Evolutionary conservation across 805 yeast species (phyloP).

Genomic region (Hanseniaspora hatyaiensis): DNA sequence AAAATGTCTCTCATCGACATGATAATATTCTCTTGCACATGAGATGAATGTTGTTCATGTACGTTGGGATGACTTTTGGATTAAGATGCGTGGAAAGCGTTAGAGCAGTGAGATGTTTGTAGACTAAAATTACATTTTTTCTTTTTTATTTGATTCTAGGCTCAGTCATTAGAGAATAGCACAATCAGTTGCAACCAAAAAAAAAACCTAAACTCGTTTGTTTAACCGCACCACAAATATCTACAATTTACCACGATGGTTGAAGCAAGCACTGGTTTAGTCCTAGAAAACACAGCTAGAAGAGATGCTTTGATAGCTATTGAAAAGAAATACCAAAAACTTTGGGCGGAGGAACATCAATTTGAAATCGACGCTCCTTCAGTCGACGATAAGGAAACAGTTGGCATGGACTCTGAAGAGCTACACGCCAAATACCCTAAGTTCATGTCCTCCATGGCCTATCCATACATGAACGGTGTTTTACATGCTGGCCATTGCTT

Average conservation of each 20-base stretch:
- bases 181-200: too few species aligned
- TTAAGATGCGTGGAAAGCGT: too few species aligned
- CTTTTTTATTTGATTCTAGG: too few species aligned
- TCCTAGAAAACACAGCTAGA: constrained; percentile 62
- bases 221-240: too few species aligned
- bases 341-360: constrained; percentile 76
- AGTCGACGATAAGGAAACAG: constrained; percentile 44
- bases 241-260: too few species aligned
- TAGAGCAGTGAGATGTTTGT: too few species aligned
- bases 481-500: constrained; percentile 96
- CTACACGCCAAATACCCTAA: constrained; percentile 73
- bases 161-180: too few species aligned
- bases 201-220: too few species aligned
- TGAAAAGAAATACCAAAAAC: constrained; percentile 75
- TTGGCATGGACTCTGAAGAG: constrained; percentile 48
- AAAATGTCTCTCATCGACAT: too few species aligned
- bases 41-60: background rate
- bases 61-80: too few species aligned
- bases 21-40: background rate
- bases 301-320: constrained; percentile 85
- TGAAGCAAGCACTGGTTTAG: constrained; percentile 27
- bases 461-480: constrained; percentile 98
- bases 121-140: too few species aligned
- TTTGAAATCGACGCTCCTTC: constrained; percentile 86
- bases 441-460: constrained; percentile 87